phyloP scores from a whole-genome alignment of 2,329 filamentous ascomycete genomes.

The Apiospora rasikravindrae region DNA sequence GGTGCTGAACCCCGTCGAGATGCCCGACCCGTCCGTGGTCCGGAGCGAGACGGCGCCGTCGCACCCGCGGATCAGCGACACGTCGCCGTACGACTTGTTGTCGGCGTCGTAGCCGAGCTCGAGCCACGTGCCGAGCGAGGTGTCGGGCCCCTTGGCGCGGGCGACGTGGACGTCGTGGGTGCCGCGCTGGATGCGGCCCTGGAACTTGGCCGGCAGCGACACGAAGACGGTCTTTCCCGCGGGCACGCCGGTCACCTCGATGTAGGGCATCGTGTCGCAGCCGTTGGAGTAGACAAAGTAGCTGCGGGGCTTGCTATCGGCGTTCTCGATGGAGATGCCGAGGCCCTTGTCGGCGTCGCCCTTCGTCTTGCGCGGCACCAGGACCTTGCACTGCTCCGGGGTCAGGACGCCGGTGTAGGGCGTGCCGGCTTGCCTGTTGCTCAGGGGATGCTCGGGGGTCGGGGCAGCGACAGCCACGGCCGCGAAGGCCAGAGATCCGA shows the following conservation, averaged over 20 bases:
- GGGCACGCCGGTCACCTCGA: slow-evolving; percentile 23
- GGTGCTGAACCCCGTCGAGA: slow-evolving; percentile 24
- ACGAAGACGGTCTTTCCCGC: slow-evolving; percentile 24
- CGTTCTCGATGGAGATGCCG: slow-evolving; percentile 26
- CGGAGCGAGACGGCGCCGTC: slow-evolving; percentile 26
- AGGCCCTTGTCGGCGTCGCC: slow-evolving; percentile 18
- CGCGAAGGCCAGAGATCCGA: not conserved
- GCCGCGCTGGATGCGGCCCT: slow-evolving; percentile 29
- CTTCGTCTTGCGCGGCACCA: not conserved
- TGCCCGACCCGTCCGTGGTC: slow-evolving; percentile 21
- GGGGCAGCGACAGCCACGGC: not conserved
- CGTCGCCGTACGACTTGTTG: slow-evolving; percentile 24
- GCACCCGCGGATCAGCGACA: slow-evolving; percentile 30
- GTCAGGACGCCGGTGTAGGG: not conserved
- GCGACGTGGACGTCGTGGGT: slow-evolving; percentile 23
- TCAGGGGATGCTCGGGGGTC: not conserved
- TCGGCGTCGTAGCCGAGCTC: slow-evolving; percentile 25
- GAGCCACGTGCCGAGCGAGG: slow-evolving; percentile 28
- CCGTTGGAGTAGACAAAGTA: slow-evolving; percentile 30
- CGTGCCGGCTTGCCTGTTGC: not conserved
- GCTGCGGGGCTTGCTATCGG: slow-evolving; percentile 23
- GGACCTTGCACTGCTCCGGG: not conserved
- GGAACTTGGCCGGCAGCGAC: slow-evolving; percentile 24
- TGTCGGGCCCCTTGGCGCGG: slow-evolving; percentile 21
- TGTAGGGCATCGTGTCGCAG: slow-evolving; percentile 27